These are phyloP conservation scores for Tolypocladium sp. DNA, from an alignment of 2,329 filamentous ascomycete species.

Conservation along the genomic window DNA sequence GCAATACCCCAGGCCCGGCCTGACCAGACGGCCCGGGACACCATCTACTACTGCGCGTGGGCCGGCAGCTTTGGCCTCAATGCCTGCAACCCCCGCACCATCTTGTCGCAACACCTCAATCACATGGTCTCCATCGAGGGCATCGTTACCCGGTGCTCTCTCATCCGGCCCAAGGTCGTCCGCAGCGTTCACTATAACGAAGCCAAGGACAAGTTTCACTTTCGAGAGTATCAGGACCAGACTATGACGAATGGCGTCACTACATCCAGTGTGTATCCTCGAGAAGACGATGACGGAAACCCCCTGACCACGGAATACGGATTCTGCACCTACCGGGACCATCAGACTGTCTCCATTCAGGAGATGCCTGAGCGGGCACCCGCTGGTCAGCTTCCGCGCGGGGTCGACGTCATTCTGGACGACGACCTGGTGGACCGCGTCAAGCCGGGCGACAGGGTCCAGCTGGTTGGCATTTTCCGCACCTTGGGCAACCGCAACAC, in stretches of 20 bases:
- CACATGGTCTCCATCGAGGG: slow-evolving; percentile 96
- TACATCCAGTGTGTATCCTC: slow-evolving; percentile 86
- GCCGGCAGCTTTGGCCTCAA: slow-evolving; percentile 92
- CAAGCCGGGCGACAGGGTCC: slow-evolving; percentile 92
- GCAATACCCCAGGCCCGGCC: slow-evolving; percentile 67
- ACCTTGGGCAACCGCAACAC: slow-evolving; percentile 93
- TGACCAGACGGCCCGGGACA: slow-evolving; percentile 68
- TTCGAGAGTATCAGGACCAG: slow-evolving; percentile 87
- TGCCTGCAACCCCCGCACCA: slow-evolving; percentile 85
- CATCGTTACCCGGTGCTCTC: slow-evolving; percentile 91
- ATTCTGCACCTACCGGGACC: slow-evolving; percentile 89
- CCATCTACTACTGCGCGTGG: slow-evolving; percentile 93
- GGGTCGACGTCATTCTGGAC: slow-evolving; percentile 93
- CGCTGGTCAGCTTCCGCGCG: slow-evolving; percentile 86
- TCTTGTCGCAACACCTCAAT: slow-evolving; percentile 84
- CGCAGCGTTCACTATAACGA: slow-evolving; percentile 98
- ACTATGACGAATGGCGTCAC: slow-evolving; percentile 92
- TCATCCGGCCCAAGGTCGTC: slow-evolving; percentile 94
- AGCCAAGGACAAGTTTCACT: slow-evolving; percentile 74
- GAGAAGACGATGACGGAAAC: slow-evolving; percentile 88
- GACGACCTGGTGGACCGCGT: slow-evolving; percentile 92
- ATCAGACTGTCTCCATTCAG: slow-evolving; percentile 96
- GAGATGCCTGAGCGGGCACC: slow-evolving; percentile 98
- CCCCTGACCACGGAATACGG: slow-evolving; percentile 92
- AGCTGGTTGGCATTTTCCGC: slow-evolving; percentile 92